Percentiles rank a stretch among this genome's conserved stretches.
These are phyloP conservation scores for Xylaria bambusicola DNA, from an alignment of 495 filamentous ascomycete genomes.

Conservation along the genomic window DNA sequence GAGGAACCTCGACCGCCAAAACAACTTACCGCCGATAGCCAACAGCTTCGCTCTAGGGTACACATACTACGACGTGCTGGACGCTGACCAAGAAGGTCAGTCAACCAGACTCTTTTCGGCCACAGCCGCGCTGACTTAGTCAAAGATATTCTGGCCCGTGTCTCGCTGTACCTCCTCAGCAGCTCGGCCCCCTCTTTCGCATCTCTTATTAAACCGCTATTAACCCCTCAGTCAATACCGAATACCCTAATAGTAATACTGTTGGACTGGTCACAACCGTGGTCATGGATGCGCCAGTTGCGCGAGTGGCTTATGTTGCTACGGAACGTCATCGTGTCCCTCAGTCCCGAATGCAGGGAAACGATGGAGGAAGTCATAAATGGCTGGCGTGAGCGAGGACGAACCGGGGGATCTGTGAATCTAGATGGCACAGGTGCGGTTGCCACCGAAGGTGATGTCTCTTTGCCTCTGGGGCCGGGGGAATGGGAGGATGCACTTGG, in stretches of 20 bases:
- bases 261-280: conserved; percentile 90
- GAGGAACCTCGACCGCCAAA: conserved; percentile 58
- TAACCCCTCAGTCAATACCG: conserved; percentile 82
- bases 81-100: conserved; percentile 90
- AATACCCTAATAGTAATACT: conserved; percentile 87
- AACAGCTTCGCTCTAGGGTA: conserved; percentile 94
- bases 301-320: conserved; percentile 85
- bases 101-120: conserved; percentile 1
- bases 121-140: conserved; percentile 13
- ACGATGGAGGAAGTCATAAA: conserved; percentile 83
- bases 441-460: conserved; percentile 59
- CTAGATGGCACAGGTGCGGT: conserved; percentile 48
- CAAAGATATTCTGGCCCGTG: conserved; percentile 83
- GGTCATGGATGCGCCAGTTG: conserved; percentile 86
- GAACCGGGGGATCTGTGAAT: conserved; percentile 52
- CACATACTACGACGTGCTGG: conserved; percentile 92
- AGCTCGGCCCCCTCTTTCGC: conserved; percentile 81
- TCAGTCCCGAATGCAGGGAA: conserved; percentile 75
- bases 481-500: conserved; percentile 94
- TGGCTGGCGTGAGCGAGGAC: conserved; percentile 59
- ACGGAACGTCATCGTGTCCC: conserved; percentile 68
- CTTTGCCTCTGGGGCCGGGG: conserved; percentile 80
- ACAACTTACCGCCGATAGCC: conserved; percentile 76
- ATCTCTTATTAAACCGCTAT: conserved; percentile 78
- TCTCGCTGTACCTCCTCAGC: conserved; percentile 86